A percentile compares a stretch with the other conserved stretches of the same genome.
phyloP scores from a whole-genome alignment of 2,329 filamentous ascomycete species.

The Lecanicillium sp. region DNA sequence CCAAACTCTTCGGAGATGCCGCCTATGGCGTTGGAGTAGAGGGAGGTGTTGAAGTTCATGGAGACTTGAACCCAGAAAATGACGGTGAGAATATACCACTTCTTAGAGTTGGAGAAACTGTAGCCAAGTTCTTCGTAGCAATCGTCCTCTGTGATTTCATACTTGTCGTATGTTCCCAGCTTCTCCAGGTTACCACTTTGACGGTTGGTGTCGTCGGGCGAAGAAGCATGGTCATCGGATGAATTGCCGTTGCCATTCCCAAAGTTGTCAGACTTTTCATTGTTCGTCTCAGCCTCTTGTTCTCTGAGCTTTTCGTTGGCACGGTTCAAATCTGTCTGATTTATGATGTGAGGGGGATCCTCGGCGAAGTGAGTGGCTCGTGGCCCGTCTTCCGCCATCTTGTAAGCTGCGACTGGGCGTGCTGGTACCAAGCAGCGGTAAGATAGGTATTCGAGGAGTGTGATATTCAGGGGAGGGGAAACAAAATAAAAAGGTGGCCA shows the following conservation, averaged over 20 bases:
- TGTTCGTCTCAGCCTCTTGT: background rate
- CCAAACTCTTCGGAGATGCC: conserved; percentile 60
- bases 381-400: conserved; percentile 1
- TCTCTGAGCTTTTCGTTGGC: conserved; percentile 29
- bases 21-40: conserved; percentile 60
- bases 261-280: conserved; percentile 7
- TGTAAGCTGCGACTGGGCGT: background rate
- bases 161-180: conserved; percentile 29
- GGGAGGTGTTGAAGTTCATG: conserved; percentile 72
- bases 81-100: conserved; percentile 65
- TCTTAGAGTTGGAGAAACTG: conserved; percentile 51
- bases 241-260: conserved; percentile 7
- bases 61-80: conserved; percentile 68
- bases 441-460: too few relatives aligned
- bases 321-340: conserved; percentile 23
- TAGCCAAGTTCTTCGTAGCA: conserved; percentile 60
- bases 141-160: conserved; percentile 45
- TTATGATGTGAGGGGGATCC: conserved; percentile 29
- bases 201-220: conserved; percentile 8
- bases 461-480: background rate
- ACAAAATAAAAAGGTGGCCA: background rate
- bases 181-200: conserved; percentile 21
- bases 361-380: conserved; percentile 22
- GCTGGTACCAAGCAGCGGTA: too few relatives aligned
- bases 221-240: conserved; percentile 24